A percentile compares a stretch with the other conserved stretches of the same genome.
phyloP scores from a whole-genome alignment of 2,329 filamentous ascomycete species.

The Aspergillus alliaceus region DNA sequence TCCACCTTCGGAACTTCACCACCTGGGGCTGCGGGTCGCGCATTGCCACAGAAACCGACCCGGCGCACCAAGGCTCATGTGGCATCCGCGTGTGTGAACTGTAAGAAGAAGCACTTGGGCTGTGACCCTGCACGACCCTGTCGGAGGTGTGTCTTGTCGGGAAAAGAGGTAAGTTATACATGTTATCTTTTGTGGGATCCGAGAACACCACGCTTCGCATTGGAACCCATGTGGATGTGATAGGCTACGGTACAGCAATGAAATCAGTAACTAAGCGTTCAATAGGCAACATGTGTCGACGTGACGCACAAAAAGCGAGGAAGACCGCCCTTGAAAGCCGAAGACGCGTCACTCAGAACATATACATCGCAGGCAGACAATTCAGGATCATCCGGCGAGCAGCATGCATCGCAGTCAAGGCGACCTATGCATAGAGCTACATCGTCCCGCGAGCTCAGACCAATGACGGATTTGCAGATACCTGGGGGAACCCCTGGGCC shows the following conservation, averaged over 20 bases:
- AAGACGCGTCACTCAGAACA: conserved; percentile 37
- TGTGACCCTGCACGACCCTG: conserved; percentile 49
- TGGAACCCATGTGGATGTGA: background rate
- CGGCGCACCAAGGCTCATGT: conserved; percentile 49
- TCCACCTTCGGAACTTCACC: conserved; percentile 23
- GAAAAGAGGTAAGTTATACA: conserved; percentile 44
- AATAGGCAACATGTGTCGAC: conserved; percentile 44
- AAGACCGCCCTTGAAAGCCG: conserved; percentile 44
- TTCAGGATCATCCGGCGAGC: conserved; percentile 24
- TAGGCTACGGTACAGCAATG: no score
- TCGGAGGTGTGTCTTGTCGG: conserved; percentile 46
- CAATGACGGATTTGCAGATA: conserved; percentile 39
- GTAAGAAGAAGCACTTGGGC: conserved; percentile 49
- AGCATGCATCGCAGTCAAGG: conserved; percentile 21
- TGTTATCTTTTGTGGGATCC: background rate
- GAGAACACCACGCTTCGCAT: background rate
- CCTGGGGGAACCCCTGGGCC: conserved; percentile 18
- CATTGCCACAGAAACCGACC: conserved; percentile 39
- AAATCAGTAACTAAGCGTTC: background rate
- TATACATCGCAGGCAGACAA: conserved; percentile 32
- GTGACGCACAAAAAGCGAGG: conserved; percentile 51
- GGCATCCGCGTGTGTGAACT: conserved; percentile 50
- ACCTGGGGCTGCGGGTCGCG: conserved; percentile 22
- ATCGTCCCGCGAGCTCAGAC: conserved; percentile 39
- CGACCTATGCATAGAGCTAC: conserved; percentile 34